Base-by-base conservation (phyloP, 441 rosid genomes). In the Populus trichocarpa region DNA sequence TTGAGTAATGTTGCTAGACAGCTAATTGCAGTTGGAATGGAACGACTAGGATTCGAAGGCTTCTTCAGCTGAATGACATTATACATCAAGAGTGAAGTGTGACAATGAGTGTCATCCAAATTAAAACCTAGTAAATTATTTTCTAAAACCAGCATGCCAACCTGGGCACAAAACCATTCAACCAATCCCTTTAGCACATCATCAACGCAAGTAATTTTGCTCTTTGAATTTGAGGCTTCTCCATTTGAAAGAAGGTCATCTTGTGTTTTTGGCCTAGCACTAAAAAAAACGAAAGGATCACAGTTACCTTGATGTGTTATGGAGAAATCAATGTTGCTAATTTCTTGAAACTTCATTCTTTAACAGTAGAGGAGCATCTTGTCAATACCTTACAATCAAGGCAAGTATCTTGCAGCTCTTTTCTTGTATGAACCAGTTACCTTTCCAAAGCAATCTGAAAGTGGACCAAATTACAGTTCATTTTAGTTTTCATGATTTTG, bases 141-240 rank as follows among this genome's bases (percentile, higher is more conserved):
- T 23, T 76, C 69, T 28, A 2, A 40, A 16, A 71, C 59, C 28
- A 13, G 66, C 74, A 80, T n/a, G 79, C 81, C 70, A 74, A 96
- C 99, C 98, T 96, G 98, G 68, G 88, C 84, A 87, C 99, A 93
- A 59, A 96, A 90, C 99, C 98, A 96, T 77, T 93, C 94, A 79
- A 96, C 98, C 83, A 96, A 86, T 77, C 92, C 98, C 80, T 89
- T 90, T 78, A 96, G 84, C 73, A 96, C 98, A 85, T 92, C 98
- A 86, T 91, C 92, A 77, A 88, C 88, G 75, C 90, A 79, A 75
- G 91, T 85, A 64, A 81, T 32, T 71, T 85, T 88, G 69, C 85
- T 85, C 88, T 93, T 92, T 69, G 25, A 25, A 25, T 25, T 25
- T 25, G 25, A 25, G 25, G 25, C 25, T 25, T 25, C 25, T 25